These are phyloP conservation scores for Calonectria pseudoreteaudii DNA, from an alignment of 2,329 filamentous ascomycete species.

Conservation along the genomic window DNA sequence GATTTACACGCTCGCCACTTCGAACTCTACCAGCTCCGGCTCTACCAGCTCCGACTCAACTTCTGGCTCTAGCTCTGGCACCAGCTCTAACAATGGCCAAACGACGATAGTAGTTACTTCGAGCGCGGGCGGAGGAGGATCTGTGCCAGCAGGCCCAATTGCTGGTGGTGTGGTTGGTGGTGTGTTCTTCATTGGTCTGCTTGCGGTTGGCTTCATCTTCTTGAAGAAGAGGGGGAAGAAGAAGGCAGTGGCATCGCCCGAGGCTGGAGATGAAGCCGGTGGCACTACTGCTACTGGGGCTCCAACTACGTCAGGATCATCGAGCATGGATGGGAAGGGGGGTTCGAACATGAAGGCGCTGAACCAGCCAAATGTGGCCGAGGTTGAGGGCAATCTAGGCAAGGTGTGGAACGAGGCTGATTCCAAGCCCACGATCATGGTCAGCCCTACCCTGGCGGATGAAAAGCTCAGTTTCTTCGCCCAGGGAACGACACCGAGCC, in stretches of 20 bases:
- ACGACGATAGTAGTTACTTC: neutral
- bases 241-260: neutral
- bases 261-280: neutral
- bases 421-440: neutral
- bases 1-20: constrained; percentile 29
- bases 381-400: constrained; percentile 8
- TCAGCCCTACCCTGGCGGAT: neutral
- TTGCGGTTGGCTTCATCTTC: constrained; percentile 27
- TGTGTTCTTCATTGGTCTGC: constrained; percentile 27
- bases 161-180: constrained; percentile 35
- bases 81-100: neutral
- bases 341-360: neutral
- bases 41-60: neutral
- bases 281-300: neutral
- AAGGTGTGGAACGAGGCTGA: constrained; percentile 13
- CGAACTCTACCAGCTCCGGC: constrained; percentile 1
- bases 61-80: neutral
- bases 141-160: constrained; percentile 26
- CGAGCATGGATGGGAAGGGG: neutral
- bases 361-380: neutral
- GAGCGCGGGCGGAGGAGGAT: neutral
- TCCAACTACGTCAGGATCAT: neutral
- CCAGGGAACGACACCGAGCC: neutral
- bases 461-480: neutral
- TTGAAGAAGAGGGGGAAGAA: constrained; percentile 25